These are phyloP conservation scores for Oenanthe javanica DNA, from an alignment of 140 eudicot genomes.

Conservation along the genomic window DNA sequence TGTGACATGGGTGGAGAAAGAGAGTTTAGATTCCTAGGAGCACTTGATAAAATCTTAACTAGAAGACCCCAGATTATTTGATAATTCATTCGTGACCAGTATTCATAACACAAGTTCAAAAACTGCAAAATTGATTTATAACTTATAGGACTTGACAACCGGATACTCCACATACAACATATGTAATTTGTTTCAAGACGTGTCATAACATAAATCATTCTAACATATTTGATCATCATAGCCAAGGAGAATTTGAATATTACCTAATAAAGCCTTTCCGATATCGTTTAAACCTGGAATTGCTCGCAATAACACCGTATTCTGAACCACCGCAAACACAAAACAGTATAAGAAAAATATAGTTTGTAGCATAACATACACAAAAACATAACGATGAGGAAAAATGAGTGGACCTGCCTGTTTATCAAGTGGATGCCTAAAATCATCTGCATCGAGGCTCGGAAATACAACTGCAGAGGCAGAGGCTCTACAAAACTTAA, in stretches of 20 bases:
- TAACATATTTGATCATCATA: neutral
- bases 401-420: conserved; percentile 34
- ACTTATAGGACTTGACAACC: too few species aligned
- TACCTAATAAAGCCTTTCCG: conserved; percentile 83
- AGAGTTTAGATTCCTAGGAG: too few species aligned
- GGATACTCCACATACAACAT: too few species aligned
- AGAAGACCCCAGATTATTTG: too few species aligned
- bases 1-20: too few species aligned
- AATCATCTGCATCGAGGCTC: conserved; percentile 89
- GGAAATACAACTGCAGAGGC: conserved; percentile 36
- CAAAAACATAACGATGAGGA: neutral
- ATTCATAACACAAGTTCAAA: too few species aligned
- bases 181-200: too few species aligned
- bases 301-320: conserved; percentile 85
- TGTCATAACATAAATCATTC: neutral
- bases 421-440: conserved; percentile 93
- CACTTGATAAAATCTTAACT: too few species aligned
- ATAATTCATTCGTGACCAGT: too few species aligned
- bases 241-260: neutral
- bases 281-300: conserved; percentile 88
- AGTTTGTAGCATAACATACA: neutral
- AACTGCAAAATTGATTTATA: too few species aligned
- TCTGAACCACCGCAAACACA: conserved; percentile 27
- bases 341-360: neutral
- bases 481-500: conserved; percentile 47